Percentiles rank a stretch among this genome's conserved stretches.
These are phyloP conservation scores for Penicillium hesseltinei DNA, from an alignment of 2,329 filamentous ascomycete genomes.

Conservation along the genomic window DNA sequence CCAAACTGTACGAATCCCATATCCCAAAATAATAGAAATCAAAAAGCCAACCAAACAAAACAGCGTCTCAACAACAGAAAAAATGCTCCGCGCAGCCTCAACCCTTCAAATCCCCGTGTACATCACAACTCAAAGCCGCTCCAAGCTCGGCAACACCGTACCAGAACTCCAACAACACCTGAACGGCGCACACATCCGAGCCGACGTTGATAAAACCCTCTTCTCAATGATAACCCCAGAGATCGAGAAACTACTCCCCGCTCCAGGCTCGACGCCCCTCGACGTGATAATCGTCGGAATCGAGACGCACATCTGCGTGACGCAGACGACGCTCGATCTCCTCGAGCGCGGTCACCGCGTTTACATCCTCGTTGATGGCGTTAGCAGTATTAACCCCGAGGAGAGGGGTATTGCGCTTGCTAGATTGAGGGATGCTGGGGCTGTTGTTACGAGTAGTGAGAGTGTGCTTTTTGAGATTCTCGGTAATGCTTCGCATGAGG, in stretches of 20 bases:
- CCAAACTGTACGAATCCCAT: conserved; percentile 63
- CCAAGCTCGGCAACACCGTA: conserved; percentile 77
- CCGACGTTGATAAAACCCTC: conserved; percentile 75
- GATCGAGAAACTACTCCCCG: conserved; percentile 48
- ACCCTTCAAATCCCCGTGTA: conserved; percentile 67
- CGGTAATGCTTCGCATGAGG: conserved; percentile 71
- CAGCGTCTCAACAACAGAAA: conserved; percentile 65
- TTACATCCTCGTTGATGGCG: conserved; percentile 84
- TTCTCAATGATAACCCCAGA: conserved; percentile 85
- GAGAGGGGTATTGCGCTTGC: conserved; percentile 79
- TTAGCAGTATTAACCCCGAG: conserved; percentile 79
- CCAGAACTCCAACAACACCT: conserved; percentile 63
- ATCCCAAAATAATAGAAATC: not conserved
- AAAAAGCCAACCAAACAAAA: not conserved
- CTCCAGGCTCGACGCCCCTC: conserved; percentile 40
- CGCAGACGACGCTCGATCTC: conserved; percentile 84
- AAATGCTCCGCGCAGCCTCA: conserved; percentile 62
- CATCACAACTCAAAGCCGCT: conserved; percentile 79
- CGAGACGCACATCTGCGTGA: conserved; percentile 91
- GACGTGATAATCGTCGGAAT: conserved; percentile 83
- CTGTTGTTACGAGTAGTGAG: conserved; percentile 80
- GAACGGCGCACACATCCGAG: conserved; percentile 47
- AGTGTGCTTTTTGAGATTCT: conserved; percentile 85
- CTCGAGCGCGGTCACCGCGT: conserved; percentile 72
- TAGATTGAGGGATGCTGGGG: conserved; percentile 72